Base-by-base conservation (phyloP, 176 grass and related monocot species). In the Metroxylon sagu region DNA sequence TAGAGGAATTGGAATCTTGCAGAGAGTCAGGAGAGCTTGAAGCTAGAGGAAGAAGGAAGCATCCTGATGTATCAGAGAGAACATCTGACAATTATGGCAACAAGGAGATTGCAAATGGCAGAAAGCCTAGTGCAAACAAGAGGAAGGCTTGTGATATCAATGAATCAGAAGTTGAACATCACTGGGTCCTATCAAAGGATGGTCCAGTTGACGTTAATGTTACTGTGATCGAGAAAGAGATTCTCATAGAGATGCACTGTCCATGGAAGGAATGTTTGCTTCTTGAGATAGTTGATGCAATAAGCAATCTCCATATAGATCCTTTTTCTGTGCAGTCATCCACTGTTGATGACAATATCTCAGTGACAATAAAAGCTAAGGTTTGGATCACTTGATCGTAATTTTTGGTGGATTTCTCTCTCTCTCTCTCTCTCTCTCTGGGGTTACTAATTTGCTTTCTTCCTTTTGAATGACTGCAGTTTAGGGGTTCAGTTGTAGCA, bases 1-100 rank as follows among this genome's bases (percentile, higher is more conserved):
- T 97, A 1, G 48, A 76, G 28, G 87, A 83, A 61, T 62, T 97
- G 6, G 78, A 92, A 65, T 85, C 84, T 17, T 77, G 48, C 19
- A 27, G 35, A 29, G 66, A 60, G 16, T 71, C 31, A 21, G 19
- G 63, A 4, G 50, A 49, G 17, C 72, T 68, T 30, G 77, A 62
- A 57, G 50, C 66, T 6, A 62, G 26, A 26, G 50, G 68, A 4
- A 51, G 25, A 25, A 83, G 14, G 2, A 54, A 54, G 49, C 66
- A 65, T n/a, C 25, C 35, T 6, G 18, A 61, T 6, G 54, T 48
- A 57, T 74, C 80, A 5, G 80, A 83, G 39, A 68, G 74, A 62
- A 77, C 69, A 28, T 83, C 74, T 4, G 80, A 83, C 52, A 77
- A 72, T 43, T 83, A 77, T 16, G 65, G 74, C 50, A 55, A 30